Base-by-base conservation (phyloP, 805 yeast species). In the Kodamaea lidongshanica region DNA sequence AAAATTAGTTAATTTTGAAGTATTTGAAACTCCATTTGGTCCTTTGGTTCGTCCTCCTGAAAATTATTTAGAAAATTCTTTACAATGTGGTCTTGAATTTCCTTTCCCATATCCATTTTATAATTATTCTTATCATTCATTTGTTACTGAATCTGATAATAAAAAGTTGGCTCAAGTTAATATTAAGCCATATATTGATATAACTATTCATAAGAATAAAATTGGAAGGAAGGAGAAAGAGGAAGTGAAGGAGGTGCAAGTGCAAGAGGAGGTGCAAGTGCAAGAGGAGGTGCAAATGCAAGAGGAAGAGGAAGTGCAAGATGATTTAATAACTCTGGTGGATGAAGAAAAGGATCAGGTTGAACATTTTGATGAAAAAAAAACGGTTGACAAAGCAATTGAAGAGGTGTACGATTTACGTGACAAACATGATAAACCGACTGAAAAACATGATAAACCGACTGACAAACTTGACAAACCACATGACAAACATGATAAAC, bases 101-200 rank as follows among this genome's bases (percentile, higher is more conserved):
- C 67, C 70, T 14, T 62, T 58, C 35, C 70, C 70, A 5, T 65
- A 56, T 34, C 69, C 70, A 19, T 65, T 62, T 35, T 65, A 64
- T 44, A 64, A 64, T 32, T 65, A 52, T 41, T 61, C 68, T 5
- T 63, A 60, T 41, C 70, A 65, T 37, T 44, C 61, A 4, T 43
- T 58, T 23, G 51, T 55, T 23, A 48, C 56, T 3, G 42, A 45
- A 12, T 40, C 50, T 5, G 46, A 46, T 7, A 43, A 45, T 12
- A 44, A 39, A 13, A 62, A 62, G 35, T 46, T 50, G 26, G 28
- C 43, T 5, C 39, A 35, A 14, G 40, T 64, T 5, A 32, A 48
- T 5, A 54, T 64, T 28, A 45, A 35, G 12, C 61, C 67, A 1
- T 63, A 63, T 41, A 44, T 54, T 12, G 67, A 62, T 28, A 57